Evolutionary conservation across 2,329 filamentous ascomycete species (phyloP).

Genomic region (Alternaria burnsii): DNA sequence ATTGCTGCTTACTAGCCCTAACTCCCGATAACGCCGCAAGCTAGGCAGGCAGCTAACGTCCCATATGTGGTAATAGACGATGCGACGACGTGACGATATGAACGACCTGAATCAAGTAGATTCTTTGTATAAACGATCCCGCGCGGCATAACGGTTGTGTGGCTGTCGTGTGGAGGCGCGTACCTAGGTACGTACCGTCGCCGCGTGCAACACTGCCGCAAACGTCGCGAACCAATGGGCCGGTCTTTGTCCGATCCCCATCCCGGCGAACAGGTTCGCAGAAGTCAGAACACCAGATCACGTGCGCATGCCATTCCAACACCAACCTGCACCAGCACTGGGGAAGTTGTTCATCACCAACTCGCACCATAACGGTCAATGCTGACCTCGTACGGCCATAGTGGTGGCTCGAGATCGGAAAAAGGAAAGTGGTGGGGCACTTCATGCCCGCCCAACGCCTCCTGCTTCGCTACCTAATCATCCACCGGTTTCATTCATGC

Average conservation of each 20-base stretch:
- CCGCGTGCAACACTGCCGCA: background rate
- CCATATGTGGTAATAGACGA: slow-evolving; percentile 2
- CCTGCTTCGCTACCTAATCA: too few relatives aligned
- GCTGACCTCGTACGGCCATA: background rate
- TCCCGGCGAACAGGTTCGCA: slow-evolving; percentile 4
- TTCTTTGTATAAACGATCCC: background rate
- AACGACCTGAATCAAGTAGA: background rate
- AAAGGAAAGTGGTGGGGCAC: background rate
- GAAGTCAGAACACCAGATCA: slow-evolving; percentile 2
- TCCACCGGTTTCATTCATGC: too few relatives aligned
- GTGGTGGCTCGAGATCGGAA: background rate
- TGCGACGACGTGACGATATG: background rate
- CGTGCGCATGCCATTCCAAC: background rate
- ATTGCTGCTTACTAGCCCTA: slow-evolving; percentile 11
- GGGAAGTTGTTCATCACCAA: background rate
- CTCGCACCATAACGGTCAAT: background rate
- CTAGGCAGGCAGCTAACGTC: background rate
- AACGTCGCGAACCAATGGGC: slow-evolving; percentile 11
- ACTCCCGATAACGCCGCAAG: slow-evolving; percentile 17
- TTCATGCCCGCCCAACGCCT: too few relatives aligned
- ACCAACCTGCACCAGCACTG: background rate
- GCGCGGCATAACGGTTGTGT: background rate
- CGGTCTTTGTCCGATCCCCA: slow-evolving; percentile 7
- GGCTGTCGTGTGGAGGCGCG: background rate
- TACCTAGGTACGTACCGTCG: background rate